Evolutionary conservation across 2,329 filamentous ascomycete genomes (phyloP).

Genomic region (Aspergillus novoparasiticus): DNA sequence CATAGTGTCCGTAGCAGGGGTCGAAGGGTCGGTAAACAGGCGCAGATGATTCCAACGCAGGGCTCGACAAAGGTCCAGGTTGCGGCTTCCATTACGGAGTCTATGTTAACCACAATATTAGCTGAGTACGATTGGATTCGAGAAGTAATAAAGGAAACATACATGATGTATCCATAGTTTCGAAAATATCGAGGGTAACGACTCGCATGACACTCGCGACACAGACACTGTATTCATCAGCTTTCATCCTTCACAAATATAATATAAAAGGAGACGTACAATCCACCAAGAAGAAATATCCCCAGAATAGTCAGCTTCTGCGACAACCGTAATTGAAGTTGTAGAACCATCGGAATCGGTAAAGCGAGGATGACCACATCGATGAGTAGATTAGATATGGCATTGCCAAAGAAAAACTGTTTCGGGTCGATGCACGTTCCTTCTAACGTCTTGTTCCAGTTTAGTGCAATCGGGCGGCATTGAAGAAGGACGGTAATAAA

Average conservation of each 20-base stretch:
- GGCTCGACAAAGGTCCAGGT: conserved; percentile 6
- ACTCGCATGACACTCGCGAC: conserved; percentile 6
- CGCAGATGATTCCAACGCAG: conserved; percentile 8
- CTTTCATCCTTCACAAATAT: not conserved
- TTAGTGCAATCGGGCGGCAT: conserved; percentile 4
- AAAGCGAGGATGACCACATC: not conserved
- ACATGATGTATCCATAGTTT: not conserved
- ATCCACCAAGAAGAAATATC: conserved; percentile 3
- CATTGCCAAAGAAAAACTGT: conserved; percentile 2
- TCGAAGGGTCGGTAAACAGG: conserved; percentile 3
- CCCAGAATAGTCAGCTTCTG: conserved; percentile 5
- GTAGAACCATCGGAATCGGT: conserved; percentile 4
- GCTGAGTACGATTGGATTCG: not conserved
- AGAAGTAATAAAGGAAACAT: not conserved
- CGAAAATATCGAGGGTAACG: not conserved
- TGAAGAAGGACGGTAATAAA: conserved; percentile 4
- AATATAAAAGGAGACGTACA: not conserved
- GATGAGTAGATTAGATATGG: not conserved
- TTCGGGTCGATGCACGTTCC: conserved; percentile 2
- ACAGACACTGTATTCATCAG: not conserved
- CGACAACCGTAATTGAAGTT: not conserved
- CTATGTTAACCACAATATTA: not conserved
- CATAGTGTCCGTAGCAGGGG: conserved; percentile 1
- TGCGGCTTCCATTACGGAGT: conserved; percentile 7
- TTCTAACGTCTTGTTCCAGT: not conserved